Evolutionary conservation across 805 yeast species (phyloP), one percentile per base, ranked within the genome.

Genomic region (Sugiyamaella qingdaonensis): DNA sequence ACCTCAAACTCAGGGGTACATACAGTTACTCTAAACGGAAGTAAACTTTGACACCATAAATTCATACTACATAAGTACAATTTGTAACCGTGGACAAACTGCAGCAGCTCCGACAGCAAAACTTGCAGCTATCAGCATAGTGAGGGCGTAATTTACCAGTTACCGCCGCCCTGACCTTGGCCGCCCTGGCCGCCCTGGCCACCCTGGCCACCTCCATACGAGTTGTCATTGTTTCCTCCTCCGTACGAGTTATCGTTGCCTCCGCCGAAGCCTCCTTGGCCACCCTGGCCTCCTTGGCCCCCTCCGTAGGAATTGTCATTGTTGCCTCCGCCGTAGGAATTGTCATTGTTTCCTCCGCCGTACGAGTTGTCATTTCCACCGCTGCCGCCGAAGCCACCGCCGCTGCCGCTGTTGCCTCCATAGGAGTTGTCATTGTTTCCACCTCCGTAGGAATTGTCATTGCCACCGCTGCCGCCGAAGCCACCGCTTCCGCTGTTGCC

Each of bases 161-260:
- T 24, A 7, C 29, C 29, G 7, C 29, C 29, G 3, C 29, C 29
- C 29, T 34, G n/a, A 4, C 29, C 29, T 7, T 34, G n/a, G 37
- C 37, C 37, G 16, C 37, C 37, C 16, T 34, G 36, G 8, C 66
- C 64, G 24, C 61, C 62, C 47, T 60, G 62, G 46, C 58, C 53
- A 54, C 55, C 56, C 42, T 49, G 27, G 3, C 29, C 29, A 18
- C 36, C 19, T 42, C 69, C 72, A 54, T 66, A 66, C 19, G 69
- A 63, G 29, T 24, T 24, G 29, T 24, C 29, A 24, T 24, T 24
- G 7, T 37, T 29, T 31, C 53, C 49, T 19, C 39, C 34, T 18
- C 45, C 51, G 27, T 42, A 32, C n/a, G 49, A 52, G 51, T 49
- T 48, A 41, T 16, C 24, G 48, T 45, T 49, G 10, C 53, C n/a